These are phyloP conservation scores for Starmera stellimalicola DNA, from an alignment of 1,139 yeast species.

Conservation along the genomic window DNA sequence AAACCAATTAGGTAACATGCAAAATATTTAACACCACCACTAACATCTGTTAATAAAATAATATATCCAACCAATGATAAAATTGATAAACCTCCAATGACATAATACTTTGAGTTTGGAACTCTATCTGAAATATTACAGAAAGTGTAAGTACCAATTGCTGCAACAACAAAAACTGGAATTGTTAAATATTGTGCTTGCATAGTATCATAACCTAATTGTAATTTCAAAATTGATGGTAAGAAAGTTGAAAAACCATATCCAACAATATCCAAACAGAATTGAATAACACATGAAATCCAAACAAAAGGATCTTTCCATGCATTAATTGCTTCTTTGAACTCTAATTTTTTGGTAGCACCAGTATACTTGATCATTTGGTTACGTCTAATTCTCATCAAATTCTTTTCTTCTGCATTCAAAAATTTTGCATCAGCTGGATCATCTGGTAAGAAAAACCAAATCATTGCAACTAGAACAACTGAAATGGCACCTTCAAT, in stretches of 20 bases:
- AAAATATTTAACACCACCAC: slow-evolving; percentile 29
- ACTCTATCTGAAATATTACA: slow-evolving; percentile 30
- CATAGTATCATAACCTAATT: slow-evolving; percentile 26
- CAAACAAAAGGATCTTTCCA: slow-evolving; percentile 1
- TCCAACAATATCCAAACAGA: slow-evolving; percentile 27
- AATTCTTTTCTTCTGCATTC: slow-evolving; percentile 36
- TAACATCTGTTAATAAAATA: slow-evolving; percentile 23
- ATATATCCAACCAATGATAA: slow-evolving; percentile 33
- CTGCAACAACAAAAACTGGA: slow-evolving; percentile 37
- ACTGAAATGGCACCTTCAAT: slow-evolving; percentile 38
- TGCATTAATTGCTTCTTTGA: slow-evolving; percentile 24
- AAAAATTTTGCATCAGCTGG: slow-evolving; percentile 40
- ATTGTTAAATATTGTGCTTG: slow-evolving; percentile 32
- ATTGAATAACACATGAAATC: slow-evolving; percentile 25
- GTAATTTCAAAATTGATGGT: slow-evolving; percentile 27
- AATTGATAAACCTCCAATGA: slow-evolving; percentile 36
- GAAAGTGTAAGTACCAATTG: slow-evolving; percentile 20
- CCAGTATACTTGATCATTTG: slow-evolving; percentile 24
- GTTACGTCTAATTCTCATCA: slow-evolving; percentile 18
- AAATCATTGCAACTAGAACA: slow-evolving; percentile 31
- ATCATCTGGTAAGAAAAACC: slow-evolving; percentile 37
- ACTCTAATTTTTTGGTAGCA: slow-evolving; percentile 19
- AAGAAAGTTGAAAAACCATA: slow-evolving; percentile 33
- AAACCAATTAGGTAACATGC: slow-evolving; percentile 33
- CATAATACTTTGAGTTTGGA: slow-evolving; percentile 45